Base-by-base conservation (phyloP, 2,329 filamentous ascomycete species). In the Fusarium chaquense region DNA sequence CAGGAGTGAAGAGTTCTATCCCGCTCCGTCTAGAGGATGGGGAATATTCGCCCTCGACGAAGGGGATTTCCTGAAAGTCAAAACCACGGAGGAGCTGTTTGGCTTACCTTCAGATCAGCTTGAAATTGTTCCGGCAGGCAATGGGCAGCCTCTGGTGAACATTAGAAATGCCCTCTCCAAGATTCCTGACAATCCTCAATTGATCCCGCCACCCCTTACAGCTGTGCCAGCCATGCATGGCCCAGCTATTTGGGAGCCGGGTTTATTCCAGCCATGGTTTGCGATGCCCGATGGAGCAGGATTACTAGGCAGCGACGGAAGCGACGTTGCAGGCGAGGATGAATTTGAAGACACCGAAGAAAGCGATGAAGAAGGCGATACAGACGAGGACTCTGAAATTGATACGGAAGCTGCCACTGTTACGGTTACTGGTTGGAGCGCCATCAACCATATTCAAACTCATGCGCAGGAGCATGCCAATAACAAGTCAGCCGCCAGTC, bases 41-140 rank as follows among this genome's bases (percentile, higher is more conserved):
- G 84, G 85, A 9, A 79, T 86, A 12, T 73, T 86, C 41, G 79
- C 83, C 9, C 71, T 87, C 9, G 80, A 81, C 1, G 78, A 81
- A 35, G 80, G 77, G 53, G 80, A 78, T 61, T 87, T 87, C 65
- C 72, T 82, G 49, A 67, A 70, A 5, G 81, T 81, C 30, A 62
- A 74, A 22, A 75, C 74, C 22, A 62, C 75, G n/a, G 75, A 78
- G 54, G 76, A 81, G 33, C 69, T 81, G 20, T 67, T 81, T 36
- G 80, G 80, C n/a, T 46, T 76, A 11, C 57, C 73, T 8, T 41
- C 68, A 15, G 61, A 36, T 30, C 58, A 66, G 36, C 51, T 74
- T n/a, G 69, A 72, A 28, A 40, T 65, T 38, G 38, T 76, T n/a
- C 60, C 66, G 18, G 57, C 56, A 24, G 43, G 62, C 32, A 54